Evolutionary conservation across 768 basidiomycete genomes (phyloP).

Genomic region (Hygrophorus pudorinus): DNA sequence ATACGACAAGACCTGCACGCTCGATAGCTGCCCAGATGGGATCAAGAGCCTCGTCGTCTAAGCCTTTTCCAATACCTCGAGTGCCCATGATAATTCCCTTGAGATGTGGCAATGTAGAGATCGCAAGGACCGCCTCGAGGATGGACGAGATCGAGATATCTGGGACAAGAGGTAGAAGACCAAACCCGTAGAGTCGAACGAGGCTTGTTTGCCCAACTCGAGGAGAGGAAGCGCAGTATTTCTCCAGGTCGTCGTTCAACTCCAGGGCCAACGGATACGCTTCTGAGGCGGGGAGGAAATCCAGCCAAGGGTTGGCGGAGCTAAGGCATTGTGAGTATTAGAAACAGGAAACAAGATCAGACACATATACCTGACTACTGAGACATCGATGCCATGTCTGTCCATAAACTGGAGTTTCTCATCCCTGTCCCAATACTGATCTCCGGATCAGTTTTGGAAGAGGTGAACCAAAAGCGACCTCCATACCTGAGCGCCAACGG

Average conservation of each 20-base stretch:
- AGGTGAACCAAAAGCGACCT: no score
- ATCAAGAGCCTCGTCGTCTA: conserved; percentile 73
- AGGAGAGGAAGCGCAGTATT: conserved; percentile 66
- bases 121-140: conserved; percentile 56
- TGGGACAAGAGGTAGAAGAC: conserved; percentile 74
- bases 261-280: conserved; percentile 56
- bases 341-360: neutral
- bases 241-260: conserved; percentile 69
- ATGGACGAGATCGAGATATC: conserved; percentile 44
- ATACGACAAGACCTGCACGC: conserved; percentile 59
- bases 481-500: neutral
- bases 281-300: conserved; percentile 64
- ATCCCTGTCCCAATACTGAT: conserved; percentile 55
- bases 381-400: conserved; percentile 68
- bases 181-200: conserved; percentile 74
- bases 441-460: no score
- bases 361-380: conserved; percentile 58
- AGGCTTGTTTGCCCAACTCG: conserved; percentile 26
- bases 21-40: conserved; percentile 77
- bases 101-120: conserved; percentile 54
- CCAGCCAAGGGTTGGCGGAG: conserved; percentile 87
- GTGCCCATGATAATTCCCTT: conserved; percentile 78
- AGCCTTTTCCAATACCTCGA: conserved; percentile 62
- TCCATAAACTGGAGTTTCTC: conserved; percentile 85
- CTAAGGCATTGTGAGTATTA: conserved; percentile 23